Evolutionary conservation across 306 rosid genomes (phyloP), one percentile per base, ranked within the genome.

Genomic region (Phaseolus lunatus): DNA sequence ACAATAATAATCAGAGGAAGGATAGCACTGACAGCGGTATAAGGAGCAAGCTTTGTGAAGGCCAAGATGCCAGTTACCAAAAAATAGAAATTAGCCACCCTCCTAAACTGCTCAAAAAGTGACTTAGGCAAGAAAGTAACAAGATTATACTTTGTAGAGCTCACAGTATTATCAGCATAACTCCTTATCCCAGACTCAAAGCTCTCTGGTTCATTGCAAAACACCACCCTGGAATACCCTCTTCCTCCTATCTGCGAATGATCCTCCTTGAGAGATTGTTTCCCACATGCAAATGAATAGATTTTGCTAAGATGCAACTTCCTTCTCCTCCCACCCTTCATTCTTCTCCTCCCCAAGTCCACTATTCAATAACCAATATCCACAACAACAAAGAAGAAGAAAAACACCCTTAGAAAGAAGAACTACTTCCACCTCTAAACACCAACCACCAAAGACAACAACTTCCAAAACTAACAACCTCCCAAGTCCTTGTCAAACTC

Each of bases 91-190:
- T 95, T 95, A 18, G 98, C 98, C 50, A 90, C 97, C 74, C 98
- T 92, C 85, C 98, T 92, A 66, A 95, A 95, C 84, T 95, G 98
- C 88, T 95, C 98, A 87, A 95, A 95, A 85, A 95, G 84, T 23
- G 97, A 90, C 49, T 92, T 95, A 0, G 98, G 98, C 80, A 95
- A 75, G 89, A 95, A 95, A 79, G 92, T 89, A 37, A 93, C 92
- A 24, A 76, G 19, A 11, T 88, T 89, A 65, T 95, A 95, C 74
- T 95, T 95, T 5, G 97, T 95, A 23, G 97, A 89, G 9, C 96
- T 87, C 61, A 92, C 93, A 70, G 85, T 75, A 81, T 95, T 95
- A 64, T 80, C 88, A 2, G 79, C 84, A 75, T 92, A 95, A 39
- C 84, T 81, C 9, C 72, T 88, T 64, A 84, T 83, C 58, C 70